Percentiles rank a stretch among this genome's conserved stretches.
Evolutionary conservation across 345 rosid genomes (phyloP).

Genomic region (Atalantia buxifolia): DNA sequence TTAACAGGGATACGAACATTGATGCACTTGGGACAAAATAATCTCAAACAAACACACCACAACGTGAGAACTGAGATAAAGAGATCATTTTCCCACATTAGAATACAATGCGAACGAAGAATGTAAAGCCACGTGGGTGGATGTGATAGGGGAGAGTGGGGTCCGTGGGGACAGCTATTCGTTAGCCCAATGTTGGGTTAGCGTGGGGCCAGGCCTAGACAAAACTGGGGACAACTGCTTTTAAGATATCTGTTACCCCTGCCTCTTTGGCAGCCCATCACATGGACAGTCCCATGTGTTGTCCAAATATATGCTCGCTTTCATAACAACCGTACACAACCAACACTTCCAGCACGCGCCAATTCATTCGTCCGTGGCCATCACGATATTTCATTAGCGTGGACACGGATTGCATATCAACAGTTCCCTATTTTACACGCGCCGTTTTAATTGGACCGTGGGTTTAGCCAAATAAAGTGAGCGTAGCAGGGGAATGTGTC

Average conservation of each 20-base stretch:
- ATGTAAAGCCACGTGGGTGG: constrained; percentile 2
- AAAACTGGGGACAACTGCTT: constrained; percentile 34
- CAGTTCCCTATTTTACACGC: not conserved
- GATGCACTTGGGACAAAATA: not conserved
- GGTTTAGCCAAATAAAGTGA: not conserved
- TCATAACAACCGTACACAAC: not conserved
- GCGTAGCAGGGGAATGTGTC: not conserved
- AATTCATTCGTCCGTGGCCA: not conserved
- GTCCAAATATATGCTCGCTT: not conserved
- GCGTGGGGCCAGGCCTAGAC: constrained; percentile 16
- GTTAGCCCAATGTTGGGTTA: constrained; percentile 9
- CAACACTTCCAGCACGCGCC: not conserved
- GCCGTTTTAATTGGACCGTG: not conserved
- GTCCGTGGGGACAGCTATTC: constrained; percentile 11
- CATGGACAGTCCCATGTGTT: constrained; percentile 48
- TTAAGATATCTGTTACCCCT: constrained; percentile 35
- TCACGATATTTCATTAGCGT: not conserved
- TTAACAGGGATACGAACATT: not conserved
- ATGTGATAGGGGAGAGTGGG: not conserved
- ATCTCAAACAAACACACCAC: not conserved
- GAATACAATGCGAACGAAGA: not conserved
- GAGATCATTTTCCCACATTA: not conserved
- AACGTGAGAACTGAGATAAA: not conserved
- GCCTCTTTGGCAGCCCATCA: constrained; percentile 54
- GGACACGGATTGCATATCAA: not conserved